Base-by-base conservation (phyloP, 2,329 filamentous ascomycete genomes). In the Ilyonectria robusta region DNA sequence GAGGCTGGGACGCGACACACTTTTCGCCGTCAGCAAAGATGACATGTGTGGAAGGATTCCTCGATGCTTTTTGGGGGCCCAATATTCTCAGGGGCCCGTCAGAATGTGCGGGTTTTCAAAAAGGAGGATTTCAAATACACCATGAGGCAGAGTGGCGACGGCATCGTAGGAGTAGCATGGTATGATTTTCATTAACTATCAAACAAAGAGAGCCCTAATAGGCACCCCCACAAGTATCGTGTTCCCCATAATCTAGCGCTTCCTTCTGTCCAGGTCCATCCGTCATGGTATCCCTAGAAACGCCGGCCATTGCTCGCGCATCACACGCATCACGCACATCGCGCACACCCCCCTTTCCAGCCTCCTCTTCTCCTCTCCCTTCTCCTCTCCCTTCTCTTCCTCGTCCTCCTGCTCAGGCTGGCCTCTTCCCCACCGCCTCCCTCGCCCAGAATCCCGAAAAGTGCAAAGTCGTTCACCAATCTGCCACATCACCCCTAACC, bases 211-310 rank as follows among this genome's bases (percentile, higher is more conserved):
- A 37, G 33, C 62, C 48, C 42, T 59, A 29, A 48, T 40, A 55
- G 54, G 48, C 61, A 47, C 40, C 48, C 47, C 48, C 47, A 26
- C 40, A 59, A 60, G 37, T 35, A 37, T 57, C 57, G 46, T 65
- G 50, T 56, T 65, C 62, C 35, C 57, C 57, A 42, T 60, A 56
- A 60, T 65, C 62, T 65, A 65, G 57, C 62, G 53, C 51, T 57
- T 60, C 57, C 57, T 44, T 60, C 44, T 26, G 42, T 60, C 44
- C 51, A 53, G 57, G 44, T 31, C 57, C 51, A 50, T 60, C 57
- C 57, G 46, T 54, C 58, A 60, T 57, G 51, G 57, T 60, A 65
- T 60, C 51, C 57, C 44, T 37, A 65, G 46, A 60, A 56, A 60
- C 57, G 51, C 62, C 62, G 60, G 62, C 51, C 33, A 65, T 56